Base-by-base conservation (phyloP, 169 alveolate species). In the Besnoitia besnoiti region DNA sequence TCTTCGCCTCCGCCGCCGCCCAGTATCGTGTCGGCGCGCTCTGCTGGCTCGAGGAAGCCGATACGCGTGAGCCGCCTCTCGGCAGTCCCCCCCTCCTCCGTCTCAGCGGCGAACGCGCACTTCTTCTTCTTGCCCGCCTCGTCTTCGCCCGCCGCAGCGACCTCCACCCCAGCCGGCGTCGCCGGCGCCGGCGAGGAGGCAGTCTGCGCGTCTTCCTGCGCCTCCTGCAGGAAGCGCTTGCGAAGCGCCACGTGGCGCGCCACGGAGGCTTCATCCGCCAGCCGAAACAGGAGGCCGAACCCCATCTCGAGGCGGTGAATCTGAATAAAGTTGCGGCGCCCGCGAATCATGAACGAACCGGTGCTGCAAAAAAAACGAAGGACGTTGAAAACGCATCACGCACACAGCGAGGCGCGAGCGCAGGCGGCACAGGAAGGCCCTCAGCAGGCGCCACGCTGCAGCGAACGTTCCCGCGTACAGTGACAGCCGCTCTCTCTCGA, bases 271-370 rank as follows among this genome's bases (percentile, higher is more conserved):
- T 51, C 91, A 30, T 94, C 96, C 0, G 92, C 92, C n/a, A 94
- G 91, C 47, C 89, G 90, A 88, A 89, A 97, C 49, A 97, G 93
- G 37, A 96, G 94, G 40, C 99, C 97, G 75, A 98, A 90, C 19
- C 99, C 99, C 99, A 99, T 98, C 96, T 98, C 99, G 50, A 98
- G 97, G 77, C 97, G 96, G 30, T 95, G 94, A 27, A 99, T 99
- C 40, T 96, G 98, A 30, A 98, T 90, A 90, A 94, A 97, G 96
- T 98, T 98, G 94, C 98, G 98, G 94, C 98, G 98, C 14, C 99
- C 99, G 79, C 99, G 94, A 67, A 99, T 98, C 97, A 98, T 97
- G 95, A 98, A 98, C 51, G 98, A 93, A 30, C 99, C 99, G 59
- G 99, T 97, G 40, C 98, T 55, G 77, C 61, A 44, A 40, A 37